These are phyloP conservation scores for Sophora flavescens DNA, from an alignment of 306 rosid genomes.

Conservation along the genomic window DNA sequence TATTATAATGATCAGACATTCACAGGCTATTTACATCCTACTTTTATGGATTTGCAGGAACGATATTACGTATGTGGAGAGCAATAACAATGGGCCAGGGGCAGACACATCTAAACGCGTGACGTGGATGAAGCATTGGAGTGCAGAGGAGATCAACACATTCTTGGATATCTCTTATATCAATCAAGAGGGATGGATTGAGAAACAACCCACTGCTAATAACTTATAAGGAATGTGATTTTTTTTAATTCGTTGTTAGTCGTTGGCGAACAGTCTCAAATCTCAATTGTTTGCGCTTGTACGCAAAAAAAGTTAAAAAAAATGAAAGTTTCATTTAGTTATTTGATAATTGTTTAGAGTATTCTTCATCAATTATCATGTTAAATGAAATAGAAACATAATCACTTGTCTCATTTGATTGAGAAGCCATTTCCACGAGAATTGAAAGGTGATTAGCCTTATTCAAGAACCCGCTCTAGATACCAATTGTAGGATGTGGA, in stretches of 20 bases:
- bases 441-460: too few relatives aligned
- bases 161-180: slow-evolving; percentile 32
- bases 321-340: too few relatives aligned
- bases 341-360: too few relatives aligned
- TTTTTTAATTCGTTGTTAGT: background rate
- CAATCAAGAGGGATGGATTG: slow-evolving; percentile 50
- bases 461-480: too few relatives aligned
- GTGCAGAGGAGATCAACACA: background rate
- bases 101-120: slow-evolving; percentile 48
- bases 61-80: slow-evolving; percentile 42
- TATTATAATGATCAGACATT: background rate
- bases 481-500: too few relatives aligned
- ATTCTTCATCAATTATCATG: too few relatives aligned
- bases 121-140: slow-evolving; percentile 39
- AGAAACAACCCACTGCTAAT: background rate
- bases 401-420: too few relatives aligned
- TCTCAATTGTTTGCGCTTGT: too few relatives aligned
- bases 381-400: too few relatives aligned
- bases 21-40: background rate
- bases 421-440: too few relatives aligned
- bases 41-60: slow-evolving; percentile 17
- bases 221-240: background rate
- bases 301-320: too few relatives aligned
- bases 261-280: background rate
- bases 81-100: slow-evolving; percentile 38